Conservation (phyloP, 306 rosid genomes). For the Prunus fruticosa region DNA sequence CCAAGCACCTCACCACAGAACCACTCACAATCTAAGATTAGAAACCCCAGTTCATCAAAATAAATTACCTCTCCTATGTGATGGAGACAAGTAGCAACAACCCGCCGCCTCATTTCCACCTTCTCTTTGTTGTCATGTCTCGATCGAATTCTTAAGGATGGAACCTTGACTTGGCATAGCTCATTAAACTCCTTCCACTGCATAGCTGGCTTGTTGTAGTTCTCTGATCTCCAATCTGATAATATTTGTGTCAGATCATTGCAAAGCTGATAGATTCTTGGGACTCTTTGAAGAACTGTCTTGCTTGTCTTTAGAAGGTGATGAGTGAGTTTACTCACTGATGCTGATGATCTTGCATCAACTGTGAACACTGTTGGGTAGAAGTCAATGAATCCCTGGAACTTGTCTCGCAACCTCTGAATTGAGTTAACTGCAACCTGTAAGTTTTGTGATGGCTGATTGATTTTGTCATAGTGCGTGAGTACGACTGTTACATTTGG, state of each 20-base stretch:
- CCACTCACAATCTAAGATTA: constrained; percentile 91
- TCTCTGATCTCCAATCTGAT: constrained; percentile 89
- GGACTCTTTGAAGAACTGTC: constrained; percentile 86
- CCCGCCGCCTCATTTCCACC: constrained; percentile 66
- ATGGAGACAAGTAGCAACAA: constrained; percentile 83
- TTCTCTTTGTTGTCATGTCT: constrained; percentile 63
- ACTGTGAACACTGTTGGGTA: constrained; percentile 83
- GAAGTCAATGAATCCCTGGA: constrained; percentile 86
- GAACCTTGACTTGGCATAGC: constrained; percentile 78
- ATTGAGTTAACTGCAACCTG: constrained; percentile 61
- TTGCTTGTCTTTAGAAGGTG: constrained; percentile 70
- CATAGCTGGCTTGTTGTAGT: constrained; percentile 92
- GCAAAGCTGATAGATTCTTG: constrained; percentile 86
- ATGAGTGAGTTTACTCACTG: constrained; percentile 78
- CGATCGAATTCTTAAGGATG: constrained; percentile 64
- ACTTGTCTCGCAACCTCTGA: constrained; percentile 78
- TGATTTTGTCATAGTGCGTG: constrained; percentile 78
- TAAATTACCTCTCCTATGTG: constrained; percentile 85
- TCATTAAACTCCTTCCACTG: constrained; percentile 87
- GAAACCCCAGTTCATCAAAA: constrained; percentile 74
- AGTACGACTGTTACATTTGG: constrained; percentile 87
- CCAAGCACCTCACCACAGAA: constrained; percentile 85
- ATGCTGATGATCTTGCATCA: constrained; percentile 87
- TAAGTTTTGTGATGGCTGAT: constrained; percentile 62
- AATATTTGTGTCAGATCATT: constrained; percentile 70